phyloP scores from a whole-genome alignment of 177 flowering plant genomes.

The Vitis hybrid region DNA sequence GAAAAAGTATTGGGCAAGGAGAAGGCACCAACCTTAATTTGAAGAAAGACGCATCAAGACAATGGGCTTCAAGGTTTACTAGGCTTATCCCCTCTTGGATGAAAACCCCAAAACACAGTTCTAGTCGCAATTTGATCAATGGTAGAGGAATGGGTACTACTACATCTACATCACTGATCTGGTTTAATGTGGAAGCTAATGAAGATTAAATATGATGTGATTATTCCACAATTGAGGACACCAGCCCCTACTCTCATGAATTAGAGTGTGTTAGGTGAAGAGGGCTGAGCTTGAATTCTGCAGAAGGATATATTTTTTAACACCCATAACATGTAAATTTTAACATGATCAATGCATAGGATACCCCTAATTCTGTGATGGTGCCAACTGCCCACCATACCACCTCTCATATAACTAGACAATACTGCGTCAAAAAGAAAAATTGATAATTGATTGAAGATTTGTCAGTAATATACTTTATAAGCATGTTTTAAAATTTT shows the following conservation, averaged over 20 bases:
- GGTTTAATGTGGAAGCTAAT: no score
- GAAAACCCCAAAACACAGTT: no score
- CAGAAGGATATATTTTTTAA: not conserved
- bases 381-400: not conserved
- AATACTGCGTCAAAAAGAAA: no score
- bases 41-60: not conserved
- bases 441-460: no score
- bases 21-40: not conserved
- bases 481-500: no score
- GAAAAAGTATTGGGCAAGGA: not conserved
- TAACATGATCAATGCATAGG: conserved; percentile 1
- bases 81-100: no score
- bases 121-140: no score
- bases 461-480: no score
- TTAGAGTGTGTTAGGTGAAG: not conserved
- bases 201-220: no score
- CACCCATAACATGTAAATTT: not conserved
- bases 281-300: not conserved
- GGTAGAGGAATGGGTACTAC: no score
- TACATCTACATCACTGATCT: no score
- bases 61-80: not conserved
- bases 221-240: not conserved
- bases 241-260: not conserved
- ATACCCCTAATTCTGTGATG: not conserved
- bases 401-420: not conserved